Percentiles rank a stretch among this genome's conserved stretches.
These are phyloP conservation scores for Collybiopsis confluens DNA, from an alignment of 768 basidiomycete genomes.

Conservation along the genomic window DNA sequence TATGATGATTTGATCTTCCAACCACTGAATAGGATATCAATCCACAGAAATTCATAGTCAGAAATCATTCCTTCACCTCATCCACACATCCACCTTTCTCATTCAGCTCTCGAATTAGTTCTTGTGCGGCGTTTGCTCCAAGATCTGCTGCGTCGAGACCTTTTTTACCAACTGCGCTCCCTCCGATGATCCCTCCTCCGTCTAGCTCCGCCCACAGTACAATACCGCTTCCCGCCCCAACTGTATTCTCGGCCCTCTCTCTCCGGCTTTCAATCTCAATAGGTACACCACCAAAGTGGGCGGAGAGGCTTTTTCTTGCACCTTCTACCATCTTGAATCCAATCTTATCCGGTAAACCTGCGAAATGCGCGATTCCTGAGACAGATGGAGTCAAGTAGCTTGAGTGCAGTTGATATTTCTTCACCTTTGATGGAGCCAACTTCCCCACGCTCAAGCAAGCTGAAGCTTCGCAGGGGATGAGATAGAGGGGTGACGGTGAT, in stretches of 20 bases:
- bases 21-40: slow-evolving; percentile 20
- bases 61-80: too few species aligned
- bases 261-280: slow-evolving; percentile 37
- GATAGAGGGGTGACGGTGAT: slow-evolving; percentile 40
- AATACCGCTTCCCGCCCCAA: slow-evolving; percentile 69
- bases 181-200: slow-evolving; percentile 62
- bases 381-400: not conserved
- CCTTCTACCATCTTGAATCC: slow-evolving; percentile 55
- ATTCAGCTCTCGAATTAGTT: slow-evolving; percentile 51
- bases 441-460: slow-evolving; percentile 52
- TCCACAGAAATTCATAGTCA: too few species aligned
- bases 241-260: slow-evolving; percentile 39
- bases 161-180: slow-evolving; percentile 61
- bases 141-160: slow-evolving; percentile 39
- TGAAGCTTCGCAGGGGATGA: slow-evolving; percentile 34
- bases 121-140: slow-evolving; percentile 58
- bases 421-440: slow-evolving; percentile 46
- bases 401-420: too few species aligned
- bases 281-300: slow-evolving; percentile 26
- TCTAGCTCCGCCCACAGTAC: slow-evolving; percentile 73
- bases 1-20: slow-evolving; percentile 75
- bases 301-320: slow-evolving; percentile 40
- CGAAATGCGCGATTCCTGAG: slow-evolving; percentile 49
- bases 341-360: slow-evolving; percentile 53
- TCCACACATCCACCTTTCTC: slow-evolving; percentile 76